A percentile compares a stretch with the other conserved stretches of the same genome.
Conservation (phyloP, 225 moss, liverwort and hornwort genomes). For the Physcomitrium patens region DNA sequence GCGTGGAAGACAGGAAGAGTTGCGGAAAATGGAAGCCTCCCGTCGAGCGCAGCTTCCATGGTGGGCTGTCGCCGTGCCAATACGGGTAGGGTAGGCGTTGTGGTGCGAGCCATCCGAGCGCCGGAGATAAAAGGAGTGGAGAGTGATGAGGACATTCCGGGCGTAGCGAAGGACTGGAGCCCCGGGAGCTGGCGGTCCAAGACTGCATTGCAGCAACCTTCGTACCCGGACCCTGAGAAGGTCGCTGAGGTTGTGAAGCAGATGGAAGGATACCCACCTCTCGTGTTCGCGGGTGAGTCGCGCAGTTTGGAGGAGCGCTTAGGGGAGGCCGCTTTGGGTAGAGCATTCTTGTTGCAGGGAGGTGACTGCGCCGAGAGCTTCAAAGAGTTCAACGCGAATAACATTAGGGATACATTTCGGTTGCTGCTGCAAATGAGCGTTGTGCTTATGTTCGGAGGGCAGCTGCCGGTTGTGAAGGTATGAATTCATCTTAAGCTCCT, state of each 20-base stretch:
- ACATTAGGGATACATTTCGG: conserved; percentile 66
- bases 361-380: conserved; percentile 76
- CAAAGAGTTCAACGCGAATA: conserved; percentile 62
- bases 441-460: conserved; percentile 68
- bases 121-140: conserved; percentile 25
- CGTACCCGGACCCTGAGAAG: conserved; percentile 45
- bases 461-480: conserved; percentile 68
- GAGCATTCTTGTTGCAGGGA: conserved; percentile 59
- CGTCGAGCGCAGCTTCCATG: neutral
- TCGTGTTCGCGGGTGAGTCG: conserved; percentile 66
- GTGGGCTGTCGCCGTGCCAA: neutral
- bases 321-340: conserved; percentile 57
- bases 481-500: neutral
- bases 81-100: neutral
- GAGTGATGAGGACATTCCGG: conserved; percentile 25
- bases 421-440: conserved; percentile 64
- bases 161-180: conserved; percentile 42
- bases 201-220: conserved; percentile 58
- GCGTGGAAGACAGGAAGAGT: conserved; percentile 28
- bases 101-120: conserved; percentile 35
- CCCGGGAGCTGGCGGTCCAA: conserved; percentile 47
- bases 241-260: conserved; percentile 40
- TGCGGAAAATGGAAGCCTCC: neutral
- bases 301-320: conserved; percentile 54
- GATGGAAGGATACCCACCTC: conserved; percentile 54